phyloP scores from a whole-genome alignment of 805 yeast genomes.

The Kazachstania taianensis region DNA sequence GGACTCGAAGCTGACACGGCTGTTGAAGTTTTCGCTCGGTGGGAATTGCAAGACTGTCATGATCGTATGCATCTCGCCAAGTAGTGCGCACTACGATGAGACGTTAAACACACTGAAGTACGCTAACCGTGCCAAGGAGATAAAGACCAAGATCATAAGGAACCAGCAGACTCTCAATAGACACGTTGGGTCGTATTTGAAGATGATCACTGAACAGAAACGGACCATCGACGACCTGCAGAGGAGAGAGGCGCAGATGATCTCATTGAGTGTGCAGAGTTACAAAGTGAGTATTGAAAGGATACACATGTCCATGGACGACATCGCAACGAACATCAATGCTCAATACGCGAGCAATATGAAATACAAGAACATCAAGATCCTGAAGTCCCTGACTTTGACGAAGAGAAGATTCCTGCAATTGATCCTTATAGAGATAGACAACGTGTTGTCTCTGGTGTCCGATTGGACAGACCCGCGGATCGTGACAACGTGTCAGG shows the following conservation, averaged over 20 bases:
- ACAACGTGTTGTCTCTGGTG: slow-evolving; percentile 15
- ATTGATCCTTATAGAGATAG: slow-evolving; percentile 35
- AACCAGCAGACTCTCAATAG: slow-evolving; percentile 69
- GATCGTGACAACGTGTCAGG: slow-evolving; percentile 19
- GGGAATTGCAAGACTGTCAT: slow-evolving; percentile 92
- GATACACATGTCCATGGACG: slow-evolving; percentile 33
- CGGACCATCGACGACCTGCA: slow-evolving; percentile 62
- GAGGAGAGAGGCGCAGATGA: slow-evolving; percentile 37
- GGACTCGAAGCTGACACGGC: slow-evolving; percentile 80
- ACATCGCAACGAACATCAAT: slow-evolving; percentile 34
- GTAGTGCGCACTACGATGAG: slow-evolving; percentile 81
- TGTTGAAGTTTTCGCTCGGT: slow-evolving; percentile 80
- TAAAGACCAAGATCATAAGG: slow-evolving; percentile 66
- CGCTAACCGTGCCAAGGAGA: slow-evolving; percentile 86
- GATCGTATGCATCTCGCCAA: slow-evolving; percentile 91
- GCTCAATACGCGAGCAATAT: slow-evolving; percentile 33
- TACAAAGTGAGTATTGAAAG: slow-evolving; percentile 31
- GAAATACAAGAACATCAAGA: slow-evolving; percentile 37
- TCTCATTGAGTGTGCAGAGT: slow-evolving; percentile 32
- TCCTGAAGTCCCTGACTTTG: slow-evolving; percentile 29
- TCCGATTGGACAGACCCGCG: slow-evolving; percentile 14
- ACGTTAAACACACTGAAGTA: slow-evolving; percentile 84
- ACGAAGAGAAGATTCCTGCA: slow-evolving; percentile 34
- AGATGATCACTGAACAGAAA: slow-evolving; percentile 75
- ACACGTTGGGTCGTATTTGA: slow-evolving; percentile 76